A percentile compares a stretch with the other conserved stretches of the same genome.
Evolutionary conservation across 371 early-diverging fungal genomes (phyloP).

Genomic region (Haplosporangium sp.): DNA sequence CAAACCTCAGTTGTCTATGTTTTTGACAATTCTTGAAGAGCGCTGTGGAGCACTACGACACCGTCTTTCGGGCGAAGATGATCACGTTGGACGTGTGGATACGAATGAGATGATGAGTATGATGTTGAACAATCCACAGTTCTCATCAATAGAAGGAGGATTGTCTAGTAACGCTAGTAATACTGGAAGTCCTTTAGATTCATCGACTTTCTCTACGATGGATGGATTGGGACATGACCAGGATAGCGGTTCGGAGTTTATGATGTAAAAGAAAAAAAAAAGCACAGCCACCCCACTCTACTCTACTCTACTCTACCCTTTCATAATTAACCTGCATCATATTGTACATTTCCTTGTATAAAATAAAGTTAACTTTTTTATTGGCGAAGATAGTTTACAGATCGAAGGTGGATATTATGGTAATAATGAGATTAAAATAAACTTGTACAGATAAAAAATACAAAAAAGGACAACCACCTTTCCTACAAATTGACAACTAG

Average conservation of each 20-base stretch:
- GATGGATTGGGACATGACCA: conserved; percentile 16
- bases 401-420: not conserved
- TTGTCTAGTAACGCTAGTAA: conserved; percentile 4
- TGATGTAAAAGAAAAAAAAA: conserved; percentile 30
- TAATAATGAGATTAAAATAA: not conserved
- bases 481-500: not conserved
- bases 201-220: conserved; percentile 14
- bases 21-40: conserved; percentile 52
- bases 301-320: not conserved
- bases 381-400: not conserved
- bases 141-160: conserved; percentile 30
- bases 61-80: conserved; percentile 51
- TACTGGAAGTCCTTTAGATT: not conserved
- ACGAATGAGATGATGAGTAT: conserved; percentile 50
- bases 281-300: not conserved
- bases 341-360: not conserved
- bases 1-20: conserved; percentile 51
- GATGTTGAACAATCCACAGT: conserved; percentile 41
- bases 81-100: conserved; percentile 34
- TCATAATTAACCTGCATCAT: not conserved
- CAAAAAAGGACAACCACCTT: not conserved
- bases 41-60: conserved; percentile 53
- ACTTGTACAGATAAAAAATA: not conserved
- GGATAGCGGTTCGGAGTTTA: conserved; percentile 12
- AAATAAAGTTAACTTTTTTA: conserved; percentile 2